Evolutionary conservation across 805 yeast genomes (phyloP), one percentile per base, ranked within the genome.

Genomic region (Torulaspora quercuum): DNA sequence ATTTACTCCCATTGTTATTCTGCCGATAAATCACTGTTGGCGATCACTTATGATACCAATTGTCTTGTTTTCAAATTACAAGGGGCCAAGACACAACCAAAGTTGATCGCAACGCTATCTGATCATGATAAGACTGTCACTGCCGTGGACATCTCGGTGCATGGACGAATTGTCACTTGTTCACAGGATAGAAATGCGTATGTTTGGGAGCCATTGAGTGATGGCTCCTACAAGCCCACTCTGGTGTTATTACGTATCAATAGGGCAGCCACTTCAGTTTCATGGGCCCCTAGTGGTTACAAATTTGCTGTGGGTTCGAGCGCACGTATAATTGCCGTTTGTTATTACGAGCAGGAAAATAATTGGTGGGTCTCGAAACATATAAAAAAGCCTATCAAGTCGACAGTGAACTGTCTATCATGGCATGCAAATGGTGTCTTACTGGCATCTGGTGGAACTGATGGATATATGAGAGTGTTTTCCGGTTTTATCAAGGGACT

Each of bases 331-430:
- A 81, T 92, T 63, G 96, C 97, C 7, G 84, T 92, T 33, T 92
- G 98, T 68, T 92, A 89, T 67, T 92, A 83, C 60, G 98, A 92
- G 65, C 83, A 73, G 45, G 96, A 88, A 53, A 92, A 90, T 61
- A 95, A 92, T 61, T 92, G 99, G 99, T 92, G 99, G 99, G 89
- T 92, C 34, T 86, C 97, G 9, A 90, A 90, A 64, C 98, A 90
- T 67, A 82, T 92, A 64, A 89, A 89, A 69, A 87, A 85, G 64
- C 95, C 97, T n/a, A 70, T 92, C 52, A 80, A 82, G 60, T 82
- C 95, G 7, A 87, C 97, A 20, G 74, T 89, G 49, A 72, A 89
- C 48, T 71, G 83, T 29, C 70, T 90, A 38, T 80, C 80, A 46
- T 89, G 98, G 98, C 97, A 92, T 61, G 89, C 87, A 39, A 92